These are phyloP conservation scores for Lasiosphaeria ovina DNA, from an alignment of 495 filamentous ascomycete species.

Conservation along the genomic window DNA sequence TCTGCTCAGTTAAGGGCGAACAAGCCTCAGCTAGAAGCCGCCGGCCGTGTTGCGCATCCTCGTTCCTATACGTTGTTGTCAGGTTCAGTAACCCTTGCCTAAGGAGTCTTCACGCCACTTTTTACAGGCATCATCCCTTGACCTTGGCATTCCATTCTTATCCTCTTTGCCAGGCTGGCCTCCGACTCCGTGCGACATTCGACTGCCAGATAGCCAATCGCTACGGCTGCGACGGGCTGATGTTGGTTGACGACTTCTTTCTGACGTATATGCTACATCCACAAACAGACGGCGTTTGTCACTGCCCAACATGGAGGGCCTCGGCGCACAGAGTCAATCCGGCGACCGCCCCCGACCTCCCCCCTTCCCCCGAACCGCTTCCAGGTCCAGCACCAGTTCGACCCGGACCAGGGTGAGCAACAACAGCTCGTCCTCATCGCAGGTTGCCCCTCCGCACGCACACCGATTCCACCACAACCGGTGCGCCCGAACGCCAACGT, in stretches of 20 bases:
- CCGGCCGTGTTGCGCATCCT: constrained; percentile 12
- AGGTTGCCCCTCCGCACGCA: constrained; percentile 20
- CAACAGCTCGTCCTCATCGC: constrained; percentile 33
- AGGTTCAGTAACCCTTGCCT: too few relatives aligned
- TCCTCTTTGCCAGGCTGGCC: not conserved
- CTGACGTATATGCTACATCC: constrained; percentile 19
- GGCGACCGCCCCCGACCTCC: constrained; percentile 28
- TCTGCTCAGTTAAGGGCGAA: constrained; percentile 22
- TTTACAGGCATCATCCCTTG: constrained; percentile 16
- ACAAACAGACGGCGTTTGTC: constrained; percentile 17
- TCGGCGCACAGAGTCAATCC: constrained; percentile 12
- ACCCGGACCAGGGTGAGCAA: constrained; percentile 42
- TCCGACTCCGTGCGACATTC: constrained; percentile 2
- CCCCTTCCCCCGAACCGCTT: constrained; percentile 36
- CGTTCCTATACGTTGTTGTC: not conserved
- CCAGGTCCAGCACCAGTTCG: constrained; percentile 43
- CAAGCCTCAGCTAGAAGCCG: constrained; percentile 2
- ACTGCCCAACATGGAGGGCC: constrained; percentile 27
- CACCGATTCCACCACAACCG: constrained; percentile 34
- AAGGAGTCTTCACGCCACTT: not conserved
- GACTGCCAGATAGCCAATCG: not conserved
- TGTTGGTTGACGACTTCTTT: not conserved
- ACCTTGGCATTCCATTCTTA: not conserved
- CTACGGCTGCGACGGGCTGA: not conserved
- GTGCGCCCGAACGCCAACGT: constrained; percentile 14